Base-by-base conservation (phyloP, 208 protist species). In the Endotrypanum monterogeii region DNA sequence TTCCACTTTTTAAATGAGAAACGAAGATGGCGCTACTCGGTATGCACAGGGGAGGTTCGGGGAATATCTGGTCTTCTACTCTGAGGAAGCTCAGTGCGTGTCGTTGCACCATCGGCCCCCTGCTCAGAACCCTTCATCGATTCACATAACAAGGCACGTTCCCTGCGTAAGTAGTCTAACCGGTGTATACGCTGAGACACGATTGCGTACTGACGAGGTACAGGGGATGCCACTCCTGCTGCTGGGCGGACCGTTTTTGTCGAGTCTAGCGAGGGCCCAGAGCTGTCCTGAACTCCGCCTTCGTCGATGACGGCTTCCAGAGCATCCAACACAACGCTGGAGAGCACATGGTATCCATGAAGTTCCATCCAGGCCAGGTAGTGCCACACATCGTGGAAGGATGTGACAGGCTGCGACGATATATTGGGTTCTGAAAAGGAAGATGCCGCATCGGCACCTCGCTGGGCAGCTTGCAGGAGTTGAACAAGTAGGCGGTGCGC, bases 331-430 rank as follows among this genome's bases (percentile, higher is more conserved):
- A 93, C 78, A 7, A 63, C 77, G 44, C 52, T 3, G n/a, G 88
- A 90, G 71, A 80, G 70, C 3, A 89, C 37, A n/a, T 83, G 79
- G 67, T 87, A 90, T 51, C 79, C 71, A 61, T 85, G 80, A 30
- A 75, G 77, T 56, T 93, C 88, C 88, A 93, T 88, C 88, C 88
- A 93, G 8, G 88, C 77, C 52, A 93, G 78, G 77, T 84, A 90
- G 46, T 76, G 37, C 88, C 88, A 93, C 61, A 93, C 79, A 30
- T 81, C 81, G 16, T 55, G 16, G 71, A 73, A 84, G 16, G 68
- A 73, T 20, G 73, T 63, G 6, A 51, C 63, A 18, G 70, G 62
- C 20, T 74, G 25, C 25, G 55, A 8, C 14, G 46, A 12, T 37
- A 11, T 25, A 37, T 14, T 48, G 12, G 39, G 9, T 18, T n/a